These are phyloP conservation scores for Trametes punicea DNA, from an alignment of 768 basidiomycete species.

Conservation along the genomic window DNA sequence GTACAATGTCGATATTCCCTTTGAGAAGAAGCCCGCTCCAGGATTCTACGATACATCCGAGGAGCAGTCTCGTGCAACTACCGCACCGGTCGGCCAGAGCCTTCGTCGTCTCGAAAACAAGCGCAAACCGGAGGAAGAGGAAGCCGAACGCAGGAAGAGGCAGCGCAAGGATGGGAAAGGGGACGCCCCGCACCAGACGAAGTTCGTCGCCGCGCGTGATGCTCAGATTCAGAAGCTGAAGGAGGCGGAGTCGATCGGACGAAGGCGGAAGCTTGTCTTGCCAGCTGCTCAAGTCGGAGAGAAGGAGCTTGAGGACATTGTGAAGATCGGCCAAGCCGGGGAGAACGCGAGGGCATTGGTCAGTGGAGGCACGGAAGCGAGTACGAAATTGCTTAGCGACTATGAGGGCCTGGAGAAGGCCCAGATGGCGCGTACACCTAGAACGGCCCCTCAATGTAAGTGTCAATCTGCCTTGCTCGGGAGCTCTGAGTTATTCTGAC, in stretches of 20 bases:
- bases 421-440: slow-evolving; percentile 88
- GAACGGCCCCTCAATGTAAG: slow-evolving; percentile 92
- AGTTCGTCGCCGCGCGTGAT: slow-evolving; percentile 95
- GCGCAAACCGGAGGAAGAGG: slow-evolving; percentile 90
- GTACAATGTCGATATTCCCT: slow-evolving; percentile 99
- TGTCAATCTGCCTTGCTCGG: slow-evolving; percentile 19
- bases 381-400: slow-evolving; percentile 82
- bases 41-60: slow-evolving; percentile 98
- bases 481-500: background rate
- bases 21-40: slow-evolving; percentile 92
- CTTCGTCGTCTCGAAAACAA: slow-evolving; percentile 94
- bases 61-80: slow-evolving; percentile 80
- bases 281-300: slow-evolving; percentile 94
- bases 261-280: slow-evolving; percentile 77
- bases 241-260: slow-evolving; percentile 93
- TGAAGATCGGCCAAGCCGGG: slow-evolving; percentile 93
- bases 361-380: slow-evolving; percentile 77
- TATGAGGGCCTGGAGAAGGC: slow-evolving; percentile 89
- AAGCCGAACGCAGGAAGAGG: slow-evolving; percentile 89
- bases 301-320: slow-evolving; percentile 92
- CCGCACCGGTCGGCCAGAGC: slow-evolving; percentile 90
- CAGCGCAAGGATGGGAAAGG: slow-evolving; percentile 68
- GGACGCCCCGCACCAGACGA: slow-evolving; percentile 68
- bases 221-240: slow-evolving; percentile 97
- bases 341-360: slow-evolving; percentile 88